phyloP scores from a whole-genome alignment of 2,329 filamentous ascomycete species.

The Sclerotinia glacialis region DNA sequence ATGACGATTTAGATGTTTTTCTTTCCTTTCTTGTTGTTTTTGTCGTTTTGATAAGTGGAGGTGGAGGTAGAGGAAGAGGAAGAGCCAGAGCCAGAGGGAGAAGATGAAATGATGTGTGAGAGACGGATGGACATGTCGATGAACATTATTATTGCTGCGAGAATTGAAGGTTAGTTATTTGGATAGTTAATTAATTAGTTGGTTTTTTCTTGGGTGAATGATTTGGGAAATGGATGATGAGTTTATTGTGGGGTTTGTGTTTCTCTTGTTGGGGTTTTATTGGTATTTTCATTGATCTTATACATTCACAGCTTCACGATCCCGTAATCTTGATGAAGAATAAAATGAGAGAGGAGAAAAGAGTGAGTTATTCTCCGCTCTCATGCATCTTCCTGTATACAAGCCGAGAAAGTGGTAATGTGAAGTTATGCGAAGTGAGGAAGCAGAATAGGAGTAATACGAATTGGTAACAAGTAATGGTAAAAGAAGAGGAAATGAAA shows the following conservation, averaged over 20 bases:
- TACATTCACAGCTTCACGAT: too few species aligned
- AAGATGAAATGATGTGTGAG: neutral
- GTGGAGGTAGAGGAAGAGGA: neutral
- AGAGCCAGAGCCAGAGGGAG: neutral
- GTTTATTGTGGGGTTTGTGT: too few species aligned
- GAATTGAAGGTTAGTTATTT: neutral
- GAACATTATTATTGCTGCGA: neutral
- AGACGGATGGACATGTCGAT: constrained; percentile 5
- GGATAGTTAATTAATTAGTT: neutral
- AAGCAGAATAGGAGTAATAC: too few species aligned
- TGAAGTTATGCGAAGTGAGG: too few species aligned
- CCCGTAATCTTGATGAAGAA: too few species aligned
- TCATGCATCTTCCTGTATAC: too few species aligned
- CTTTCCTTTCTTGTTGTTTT: neutral
- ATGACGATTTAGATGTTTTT: neutral
- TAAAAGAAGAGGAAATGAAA: neutral
- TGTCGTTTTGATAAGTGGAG: neutral
- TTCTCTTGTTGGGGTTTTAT: too few species aligned
- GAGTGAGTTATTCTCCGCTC: too few species aligned
- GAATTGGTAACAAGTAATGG: neutral
- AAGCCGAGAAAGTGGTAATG: too few species aligned
- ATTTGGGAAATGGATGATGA: too few species aligned
- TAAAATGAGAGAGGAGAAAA: too few species aligned
- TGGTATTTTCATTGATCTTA: too few species aligned
- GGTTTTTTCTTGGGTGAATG: neutral